Evolutionary conservation across 495 filamentous ascomycete genomes (phyloP), one percentile per base, ranked within the genome.

Genomic region (Podospora australis): DNA sequence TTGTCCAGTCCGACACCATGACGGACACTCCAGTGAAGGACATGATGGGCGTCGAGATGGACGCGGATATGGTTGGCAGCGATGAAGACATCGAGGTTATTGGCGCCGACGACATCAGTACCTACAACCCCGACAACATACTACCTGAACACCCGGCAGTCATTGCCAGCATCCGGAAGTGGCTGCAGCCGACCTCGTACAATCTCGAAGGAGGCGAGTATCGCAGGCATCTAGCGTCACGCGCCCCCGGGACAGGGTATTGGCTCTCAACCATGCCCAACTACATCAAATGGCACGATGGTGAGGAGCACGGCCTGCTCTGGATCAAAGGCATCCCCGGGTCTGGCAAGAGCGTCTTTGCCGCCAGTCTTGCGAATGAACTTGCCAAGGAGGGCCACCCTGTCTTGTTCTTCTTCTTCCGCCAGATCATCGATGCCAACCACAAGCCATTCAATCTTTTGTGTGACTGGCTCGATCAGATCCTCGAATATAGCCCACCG

Each of bases 381-480:
- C 60, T 76, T 10, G 47, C 46, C 22, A 35, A 32, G 14, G 59
- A 56, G 46, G 63, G 44, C 26, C 52, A 26, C 6, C 72, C 70
- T 1, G 69, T 76, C 1, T 56, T 78, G 0, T 77, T 57, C 51
- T 78, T 81, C 59, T 81, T 81, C 59, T 77, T 77, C 53, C 69
- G 75, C 2, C 69, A 77, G 35, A 78, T 77, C 51, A 70, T 79
- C 46, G 53, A 57, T 19, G 62, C 68, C 5, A 78, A 79, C 48
- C 68, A 70, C 52, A 52, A 57, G n/a, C 72, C 74, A 3, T 25
- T 30, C 9, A 48, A 46, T 14, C 25, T 58, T 66, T 71, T 57
- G 63, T 71, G 70, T 11, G 75, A 77, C 58, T 78, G 66, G 64
- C 46, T 73, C 7, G 54, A 48, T 11, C 70, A 73, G 50, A n/a